These are phyloP conservation scores for Lachnellula suecica DNA, from an alignment of 2,329 filamentous ascomycete genomes.

Conservation along the genomic window DNA sequence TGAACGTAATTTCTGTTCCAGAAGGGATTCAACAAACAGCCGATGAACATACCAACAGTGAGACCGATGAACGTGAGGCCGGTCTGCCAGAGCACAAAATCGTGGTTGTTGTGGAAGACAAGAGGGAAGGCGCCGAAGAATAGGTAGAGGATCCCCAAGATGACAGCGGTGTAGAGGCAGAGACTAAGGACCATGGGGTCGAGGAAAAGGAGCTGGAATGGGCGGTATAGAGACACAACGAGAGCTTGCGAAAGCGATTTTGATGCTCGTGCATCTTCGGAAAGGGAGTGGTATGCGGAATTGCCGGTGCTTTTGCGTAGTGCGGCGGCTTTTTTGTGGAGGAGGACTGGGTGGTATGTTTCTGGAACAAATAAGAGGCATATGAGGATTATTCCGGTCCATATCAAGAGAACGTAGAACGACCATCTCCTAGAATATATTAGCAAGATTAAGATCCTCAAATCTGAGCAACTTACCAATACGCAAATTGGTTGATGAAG, in stretches of 20 bases:
- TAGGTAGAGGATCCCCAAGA: constrained; percentile 64
- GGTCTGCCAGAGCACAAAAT: constrained; percentile 73
- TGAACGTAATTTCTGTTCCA: constrained; percentile 59
- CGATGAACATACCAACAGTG: constrained; percentile 63
- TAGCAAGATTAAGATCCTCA: too few species aligned
- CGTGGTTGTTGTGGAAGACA: constrained; percentile 71
- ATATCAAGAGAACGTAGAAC: constrained; percentile 83
- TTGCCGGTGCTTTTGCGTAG: constrained; percentile 69
- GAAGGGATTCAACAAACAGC: constrained; percentile 47
- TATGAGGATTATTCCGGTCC: constrained; percentile 69
- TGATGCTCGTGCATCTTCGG: too few species aligned
- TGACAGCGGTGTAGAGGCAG: constrained; percentile 79
- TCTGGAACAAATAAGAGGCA: constrained; percentile 84
- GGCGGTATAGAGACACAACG: constrained; percentile 66
- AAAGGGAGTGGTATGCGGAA: constrained; percentile 62
- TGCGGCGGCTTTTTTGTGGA: constrained; percentile 69
- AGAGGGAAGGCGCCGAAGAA: constrained; percentile 88
- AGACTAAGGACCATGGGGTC: constrained; percentile 86
- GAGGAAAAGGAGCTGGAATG: constrained; percentile 80
- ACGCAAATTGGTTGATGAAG: constrained; percentile 65
- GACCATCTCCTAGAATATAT: too few species aligned
- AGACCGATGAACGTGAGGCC: constrained; percentile 74
- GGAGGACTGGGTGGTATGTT: constrained; percentile 79
- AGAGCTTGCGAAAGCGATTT: too few species aligned
- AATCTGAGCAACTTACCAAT: too few species aligned